These are phyloP conservation scores for Leccinellum rugosiceps DNA, from an alignment of 768 basidiomycete genomes.

Conservation along the genomic window DNA sequence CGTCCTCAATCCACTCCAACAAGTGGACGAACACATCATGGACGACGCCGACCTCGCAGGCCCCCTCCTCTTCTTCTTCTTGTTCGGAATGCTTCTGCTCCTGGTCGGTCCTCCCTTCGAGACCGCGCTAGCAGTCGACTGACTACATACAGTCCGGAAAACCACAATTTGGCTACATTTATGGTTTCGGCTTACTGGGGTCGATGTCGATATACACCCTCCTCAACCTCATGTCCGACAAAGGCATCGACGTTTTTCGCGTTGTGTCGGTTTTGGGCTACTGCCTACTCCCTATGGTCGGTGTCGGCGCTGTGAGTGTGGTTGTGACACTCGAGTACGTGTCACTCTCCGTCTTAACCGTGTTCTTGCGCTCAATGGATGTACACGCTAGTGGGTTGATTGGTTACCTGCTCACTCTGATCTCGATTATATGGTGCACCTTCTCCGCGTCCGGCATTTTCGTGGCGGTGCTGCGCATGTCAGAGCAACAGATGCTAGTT, in stretches of 20 bases:
- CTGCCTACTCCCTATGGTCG: slow-evolving; percentile 95
- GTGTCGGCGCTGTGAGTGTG: slow-evolving; percentile 86
- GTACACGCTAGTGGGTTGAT: slow-evolving; percentile 58
- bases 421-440: slow-evolving; percentile 95
- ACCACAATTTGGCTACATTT: slow-evolving; percentile 98
- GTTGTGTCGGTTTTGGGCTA: slow-evolving; percentile 95
- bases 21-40: slow-evolving; percentile 91
- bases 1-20: slow-evolving; percentile 87
- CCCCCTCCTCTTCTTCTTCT: slow-evolving; percentile 91
- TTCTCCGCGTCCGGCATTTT: slow-evolving; percentile 96
- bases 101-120: slow-evolving; percentile 57
- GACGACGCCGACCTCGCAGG: slow-evolving; percentile 98
- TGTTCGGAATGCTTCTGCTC: slow-evolving; percentile 89
- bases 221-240: slow-evolving; percentile 95
- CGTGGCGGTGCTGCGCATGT: slow-evolving; percentile 92
- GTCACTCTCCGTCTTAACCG: neutral
- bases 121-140: neutral
- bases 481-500: slow-evolving; percentile 89
- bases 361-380: slow-evolving; percentile 1
- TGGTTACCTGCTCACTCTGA: slow-evolving; percentile 77
- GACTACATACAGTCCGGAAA: slow-evolving; percentile 76
- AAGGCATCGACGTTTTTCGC: slow-evolving; percentile 93
- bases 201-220: slow-evolving; percentile 90
- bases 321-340: slow-evolving; percentile 85
- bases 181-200: slow-evolving; percentile 95